Conservation (phyloP, 2,329 filamentous ascomycete species). For the Boeremia lycopersici region DNA sequence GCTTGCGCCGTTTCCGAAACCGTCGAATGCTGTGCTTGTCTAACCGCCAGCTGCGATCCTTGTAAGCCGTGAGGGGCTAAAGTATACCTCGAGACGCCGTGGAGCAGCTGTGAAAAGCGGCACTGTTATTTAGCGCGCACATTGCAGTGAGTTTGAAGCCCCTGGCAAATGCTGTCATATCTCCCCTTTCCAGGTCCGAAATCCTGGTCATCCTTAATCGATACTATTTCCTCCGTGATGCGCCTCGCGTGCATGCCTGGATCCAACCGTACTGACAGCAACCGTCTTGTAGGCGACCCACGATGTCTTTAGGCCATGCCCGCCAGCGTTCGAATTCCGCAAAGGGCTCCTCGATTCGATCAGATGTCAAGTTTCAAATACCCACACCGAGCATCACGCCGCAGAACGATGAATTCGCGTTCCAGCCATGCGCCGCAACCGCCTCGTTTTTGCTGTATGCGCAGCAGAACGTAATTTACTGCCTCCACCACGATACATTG, state of each 20-base stretch:
- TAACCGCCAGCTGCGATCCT: constrained; percentile 42
- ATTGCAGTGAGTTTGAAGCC: constrained; percentile 46
- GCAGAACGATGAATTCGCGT: constrained; percentile 58
- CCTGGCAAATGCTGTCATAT: constrained; percentile 34
- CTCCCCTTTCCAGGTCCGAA: constrained; percentile 31
- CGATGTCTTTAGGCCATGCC: constrained; percentile 53
- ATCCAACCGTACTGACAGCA: constrained; percentile 38
- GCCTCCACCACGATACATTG: constrained; percentile 89
- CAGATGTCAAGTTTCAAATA: constrained; percentile 45
- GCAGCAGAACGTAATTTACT: constrained; percentile 79
- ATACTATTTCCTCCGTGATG: constrained; percentile 37
- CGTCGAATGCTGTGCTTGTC: constrained; percentile 51
- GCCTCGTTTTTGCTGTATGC: constrained; percentile 90
- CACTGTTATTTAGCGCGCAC: constrained; percentile 43
- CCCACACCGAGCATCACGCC: constrained; percentile 54
- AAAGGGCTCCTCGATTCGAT: constrained; percentile 44
- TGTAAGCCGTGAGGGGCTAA: constrained; percentile 48
- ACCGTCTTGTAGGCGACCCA: constrained; percentile 35
- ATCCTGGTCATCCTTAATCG: constrained; percentile 35
- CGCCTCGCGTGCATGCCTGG: constrained; percentile 30
- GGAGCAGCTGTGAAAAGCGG: constrained; percentile 40
- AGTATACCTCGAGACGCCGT: constrained; percentile 46
- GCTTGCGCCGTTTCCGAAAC: constrained; percentile 34
- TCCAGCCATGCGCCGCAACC: constrained; percentile 89
- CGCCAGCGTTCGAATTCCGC: constrained; percentile 50